These are phyloP conservation scores for Monilinia laxa DNA, from an alignment of 2,329 filamentous ascomycete genomes.

Conservation along the genomic window DNA sequence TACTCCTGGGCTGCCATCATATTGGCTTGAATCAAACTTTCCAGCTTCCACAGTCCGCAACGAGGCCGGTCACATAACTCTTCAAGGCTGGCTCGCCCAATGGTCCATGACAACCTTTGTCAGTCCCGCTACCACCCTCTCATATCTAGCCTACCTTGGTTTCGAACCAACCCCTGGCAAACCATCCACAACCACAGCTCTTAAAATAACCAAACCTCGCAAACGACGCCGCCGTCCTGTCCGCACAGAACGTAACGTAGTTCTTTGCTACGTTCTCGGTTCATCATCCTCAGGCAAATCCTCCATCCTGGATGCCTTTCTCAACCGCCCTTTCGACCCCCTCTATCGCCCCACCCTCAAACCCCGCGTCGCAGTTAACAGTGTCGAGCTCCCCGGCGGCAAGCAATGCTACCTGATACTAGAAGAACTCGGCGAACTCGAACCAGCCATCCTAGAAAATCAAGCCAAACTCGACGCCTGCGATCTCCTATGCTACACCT, in stretches of 20 bases:
- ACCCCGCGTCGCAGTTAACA: conserved; percentile 89
- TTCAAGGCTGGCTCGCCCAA: conserved; percentile 97
- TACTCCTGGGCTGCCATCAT: conserved; percentile 81
- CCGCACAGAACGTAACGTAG: conserved; percentile 88
- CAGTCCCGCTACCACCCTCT: conserved; percentile 89
- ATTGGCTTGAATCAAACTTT: conserved; percentile 86
- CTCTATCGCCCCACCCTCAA: conserved; percentile 94
- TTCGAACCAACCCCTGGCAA: conserved; percentile 80
- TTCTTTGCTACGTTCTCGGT: conserved; percentile 89
- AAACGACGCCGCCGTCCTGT: conserved; percentile 80
- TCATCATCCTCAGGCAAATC: conserved; percentile 87
- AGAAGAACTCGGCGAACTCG: conserved; percentile 92
- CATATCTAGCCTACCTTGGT: conserved; percentile 93
- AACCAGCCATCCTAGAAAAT: conserved; percentile 92
- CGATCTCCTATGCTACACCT: conserved; percentile 91
- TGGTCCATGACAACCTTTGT: conserved; percentile 99
- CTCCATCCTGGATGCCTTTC: conserved; percentile 83
- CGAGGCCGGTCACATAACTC: conserved; percentile 89
- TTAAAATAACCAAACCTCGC: conserved; percentile 90
- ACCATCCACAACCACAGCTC: conserved; percentile 76
- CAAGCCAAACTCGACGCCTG: conserved; percentile 85
- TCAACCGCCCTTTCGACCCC: conserved; percentile 80
- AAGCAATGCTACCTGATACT: conserved; percentile 97
- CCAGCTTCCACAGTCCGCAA: conserved; percentile 93
- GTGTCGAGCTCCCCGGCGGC: conserved; percentile 90